Percentiles rank a stretch among this genome's conserved stretches.
Evolutionary conservation across 768 basidiomycete genomes (phyloP).

Genomic region (Tricholoma sp.): DNA sequence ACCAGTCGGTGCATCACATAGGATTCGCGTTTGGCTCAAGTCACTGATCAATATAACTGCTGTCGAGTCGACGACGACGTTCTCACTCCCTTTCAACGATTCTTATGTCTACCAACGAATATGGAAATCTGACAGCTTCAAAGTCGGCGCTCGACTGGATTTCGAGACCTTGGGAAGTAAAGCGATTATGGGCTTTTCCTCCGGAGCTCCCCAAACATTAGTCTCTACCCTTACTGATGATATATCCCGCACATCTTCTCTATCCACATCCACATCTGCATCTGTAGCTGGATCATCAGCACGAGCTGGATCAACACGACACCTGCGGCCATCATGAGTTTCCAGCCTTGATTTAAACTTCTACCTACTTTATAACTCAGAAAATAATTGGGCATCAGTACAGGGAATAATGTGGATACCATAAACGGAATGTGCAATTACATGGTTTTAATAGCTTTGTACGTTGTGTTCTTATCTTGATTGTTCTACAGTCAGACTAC

Average conservation of each 20-base stretch:
- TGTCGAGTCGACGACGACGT: constrained; percentile 23
- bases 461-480: neutral
- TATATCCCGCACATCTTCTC: neutral
- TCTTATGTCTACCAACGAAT: constrained; percentile 60
- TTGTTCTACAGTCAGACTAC: constrained; percentile 23
- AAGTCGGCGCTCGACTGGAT: constrained; percentile 51
- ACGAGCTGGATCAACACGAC: constrained; percentile 1
- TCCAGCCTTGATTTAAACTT: neutral
- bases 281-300: constrained; percentile 2
- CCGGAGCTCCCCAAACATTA: constrained; percentile 35
- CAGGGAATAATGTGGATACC: neutral
- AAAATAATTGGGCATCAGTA: neutral
- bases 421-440: neutral
- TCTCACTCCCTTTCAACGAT: constrained; percentile 36
- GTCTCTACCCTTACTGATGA: constrained; percentile 12
- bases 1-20: constrained; percentile 55
- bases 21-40: constrained; percentile 60
- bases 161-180: constrained; percentile 46
- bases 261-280: too few relatives aligned
- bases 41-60: constrained; percentile 32
- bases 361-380: neutral
- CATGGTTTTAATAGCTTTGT: neutral
- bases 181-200: constrained; percentile 45
- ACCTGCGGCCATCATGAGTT: neutral
- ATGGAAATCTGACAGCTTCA: constrained; percentile 61